Evolutionary conservation across 257 asterid genomes (phyloP), one percentile per base, ranked within the genome.

Genomic region (Mentha longifolia): DNA sequence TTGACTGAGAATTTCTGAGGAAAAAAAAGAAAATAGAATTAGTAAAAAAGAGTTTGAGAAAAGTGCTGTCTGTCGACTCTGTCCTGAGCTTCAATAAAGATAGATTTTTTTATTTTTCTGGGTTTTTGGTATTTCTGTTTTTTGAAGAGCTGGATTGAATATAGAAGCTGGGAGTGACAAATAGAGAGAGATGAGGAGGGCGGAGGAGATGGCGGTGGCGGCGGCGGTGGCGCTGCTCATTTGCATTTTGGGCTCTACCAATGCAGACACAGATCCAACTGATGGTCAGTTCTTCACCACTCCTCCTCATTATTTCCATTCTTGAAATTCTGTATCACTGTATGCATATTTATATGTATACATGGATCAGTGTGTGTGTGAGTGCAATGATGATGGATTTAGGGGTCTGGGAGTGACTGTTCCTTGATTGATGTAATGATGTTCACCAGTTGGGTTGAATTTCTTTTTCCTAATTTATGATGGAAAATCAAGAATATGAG

Each of bases 221-320:
- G 78, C 56, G 74, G 83, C 65, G 71, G 73, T 33, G 77, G 80
- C 67, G 79, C 71, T 85, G 46, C 82, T 87, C 80, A 71, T 83
- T 61, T 76, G 82, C 82, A 57, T 74, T 81, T 64, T 83, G 60
- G 79, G 88, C 85, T 78, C 67, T 46, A 30, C 77, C 42, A 72
- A 78, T 78, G 94, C 86, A 12, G 84, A 61, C 30, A 87, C 94
- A 85, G 94, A 87, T 82, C 90, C 87, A 81, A 76, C 61, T 78
- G 91, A 87, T 76, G 86, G 94, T 87, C 22, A 77, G 82, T 35
- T 1, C 57, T 76, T 81, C 61, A 57, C 56, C 71, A 15, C 7
- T 60, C 22, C 20, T 2, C 31, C 28, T 74, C 67, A 61, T 42
- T 12, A 11, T 79, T 17, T 7, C 16, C 49, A 5, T 37, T 73